These are phyloP conservation scores for Fusarium sp. DNA, from an alignment of 2,329 filamentous ascomycete species.

Conservation along the genomic window DNA sequence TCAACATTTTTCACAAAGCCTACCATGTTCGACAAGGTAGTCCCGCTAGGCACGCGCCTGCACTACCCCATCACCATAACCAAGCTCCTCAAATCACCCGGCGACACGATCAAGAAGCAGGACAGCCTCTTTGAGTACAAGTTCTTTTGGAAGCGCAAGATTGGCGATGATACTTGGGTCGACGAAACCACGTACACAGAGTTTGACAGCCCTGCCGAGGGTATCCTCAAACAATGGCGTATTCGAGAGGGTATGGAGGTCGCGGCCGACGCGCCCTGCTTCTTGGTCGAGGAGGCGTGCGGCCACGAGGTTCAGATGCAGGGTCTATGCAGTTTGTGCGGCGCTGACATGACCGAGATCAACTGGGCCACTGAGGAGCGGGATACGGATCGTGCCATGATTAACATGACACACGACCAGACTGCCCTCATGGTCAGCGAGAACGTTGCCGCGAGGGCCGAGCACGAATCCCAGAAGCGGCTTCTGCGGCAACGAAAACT, in stretches of 20 bases:
- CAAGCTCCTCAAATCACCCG: constrained; percentile 80
- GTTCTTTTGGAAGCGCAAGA: constrained; percentile 82
- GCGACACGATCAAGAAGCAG: constrained; percentile 80
- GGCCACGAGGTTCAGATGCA: constrained; percentile 91
- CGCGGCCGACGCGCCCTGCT: constrained; percentile 66
- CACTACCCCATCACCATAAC: constrained; percentile 95
- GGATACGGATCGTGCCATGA: constrained; percentile 87
- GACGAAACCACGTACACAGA: constrained; percentile 78
- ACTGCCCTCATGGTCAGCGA: constrained; percentile 87
- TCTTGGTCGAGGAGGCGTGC: constrained; percentile 91
- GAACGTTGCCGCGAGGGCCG: constrained; percentile 81
- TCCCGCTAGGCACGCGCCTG: constrained; percentile 71
- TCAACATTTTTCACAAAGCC: constrained; percentile 4
- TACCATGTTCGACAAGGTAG: constrained; percentile 54
- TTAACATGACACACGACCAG: constrained; percentile 96
- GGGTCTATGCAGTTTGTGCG: constrained; percentile 91
- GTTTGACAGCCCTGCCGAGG: constrained; percentile 88
- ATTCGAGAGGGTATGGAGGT: constrained; percentile 76
- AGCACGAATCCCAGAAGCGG: constrained; percentile 87
- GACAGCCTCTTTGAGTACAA: constrained; percentile 88
- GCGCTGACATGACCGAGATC: constrained; percentile 94
- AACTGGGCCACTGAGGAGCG: constrained; percentile 84
- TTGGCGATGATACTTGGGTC: constrained; percentile 72
- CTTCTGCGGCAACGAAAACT: constrained; percentile 85
- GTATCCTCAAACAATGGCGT: constrained; percentile 81